Conservation (phyloP, 192 early-diverging fungal species). For the Rhizophagus prolifer region DNA sequence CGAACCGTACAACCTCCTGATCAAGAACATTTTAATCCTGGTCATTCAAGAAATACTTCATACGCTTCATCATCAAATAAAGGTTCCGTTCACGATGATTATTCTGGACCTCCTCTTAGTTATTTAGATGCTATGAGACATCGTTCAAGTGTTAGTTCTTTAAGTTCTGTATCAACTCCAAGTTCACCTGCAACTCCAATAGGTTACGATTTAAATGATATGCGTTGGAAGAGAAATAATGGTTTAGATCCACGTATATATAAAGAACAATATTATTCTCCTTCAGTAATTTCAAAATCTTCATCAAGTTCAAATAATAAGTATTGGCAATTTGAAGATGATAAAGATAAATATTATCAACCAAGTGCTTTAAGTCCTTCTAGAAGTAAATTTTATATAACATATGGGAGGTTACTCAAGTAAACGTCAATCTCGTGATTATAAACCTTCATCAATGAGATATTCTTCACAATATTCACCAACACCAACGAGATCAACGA, state of each 20-base stretch:
- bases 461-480: not conserved
- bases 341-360: constrained; percentile 15
- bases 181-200: constrained; percentile 25
- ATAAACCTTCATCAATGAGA: not conserved
- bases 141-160: constrained; percentile 14
- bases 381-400: constrained; percentile 2
- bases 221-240: not conserved
- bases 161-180: constrained; percentile 27
- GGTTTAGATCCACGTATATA: constrained; percentile 14
- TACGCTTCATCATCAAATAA: constrained; percentile 14
- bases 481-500: constrained; percentile 1
- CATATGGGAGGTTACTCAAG: not conserved
- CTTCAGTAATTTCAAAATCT: not conserved
- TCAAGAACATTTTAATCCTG: constrained; percentile 4
- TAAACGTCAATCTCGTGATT: not conserved
- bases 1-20: not conserved
- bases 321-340: constrained; percentile 8
- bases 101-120: not conserved
- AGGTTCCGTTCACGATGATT: not conserved
- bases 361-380: not conserved
- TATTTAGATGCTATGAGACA: not conserved
- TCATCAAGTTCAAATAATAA: not conserved
- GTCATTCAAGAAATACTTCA: constrained; percentile 15
- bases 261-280: constrained; percentile 23
- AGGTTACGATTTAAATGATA: constrained; percentile 15